Percentiles rank a stretch among this genome's conserved stretches.
Evolutionary conservation across 2,329 filamentous ascomycete genomes (phyloP).

Genomic region (Cytospora piceicola): DNA sequence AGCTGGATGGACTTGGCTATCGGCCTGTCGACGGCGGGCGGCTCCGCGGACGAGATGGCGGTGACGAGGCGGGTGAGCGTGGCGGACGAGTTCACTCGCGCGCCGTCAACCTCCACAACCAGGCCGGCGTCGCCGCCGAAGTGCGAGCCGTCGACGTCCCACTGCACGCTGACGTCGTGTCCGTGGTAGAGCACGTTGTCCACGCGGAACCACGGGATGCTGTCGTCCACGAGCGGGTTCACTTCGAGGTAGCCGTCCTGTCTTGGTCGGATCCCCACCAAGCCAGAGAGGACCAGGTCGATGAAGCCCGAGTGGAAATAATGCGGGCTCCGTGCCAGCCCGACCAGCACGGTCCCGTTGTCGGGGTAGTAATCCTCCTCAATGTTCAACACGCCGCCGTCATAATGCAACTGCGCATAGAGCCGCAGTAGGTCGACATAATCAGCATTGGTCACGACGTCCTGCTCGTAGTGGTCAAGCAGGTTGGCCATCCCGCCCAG

Average conservation of each 20-base stretch:
- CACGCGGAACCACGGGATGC: slow-evolving; percentile 45
- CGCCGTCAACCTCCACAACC: slow-evolving; percentile 42
- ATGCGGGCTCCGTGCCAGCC: slow-evolving; percentile 46
- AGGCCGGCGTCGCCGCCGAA: slow-evolving; percentile 39
- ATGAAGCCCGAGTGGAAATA: slow-evolving; percentile 52
- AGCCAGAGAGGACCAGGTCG: slow-evolving; percentile 46
- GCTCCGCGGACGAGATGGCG: slow-evolving; percentile 19
- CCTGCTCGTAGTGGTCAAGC: slow-evolving; percentile 45
- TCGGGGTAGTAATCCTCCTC: slow-evolving; percentile 50
- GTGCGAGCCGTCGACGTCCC: slow-evolving; percentile 42
- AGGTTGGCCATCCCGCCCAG: slow-evolving; percentile 47
- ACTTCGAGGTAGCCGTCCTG: slow-evolving; percentile 45
- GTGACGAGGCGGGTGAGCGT: slow-evolving; percentile 36
- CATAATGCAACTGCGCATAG: slow-evolving; percentile 47
- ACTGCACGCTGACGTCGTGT: slow-evolving; percentile 45
- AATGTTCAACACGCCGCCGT: slow-evolving; percentile 42
- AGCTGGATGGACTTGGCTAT: slow-evolving; percentile 45
- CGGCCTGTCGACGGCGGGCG: slow-evolving; percentile 37
- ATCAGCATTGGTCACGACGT: slow-evolving; percentile 38
- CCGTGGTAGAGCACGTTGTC: slow-evolving; percentile 48
- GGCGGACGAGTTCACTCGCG: slow-evolving; percentile 38
- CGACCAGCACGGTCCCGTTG: slow-evolving; percentile 46
- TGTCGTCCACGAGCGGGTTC: slow-evolving; percentile 42
- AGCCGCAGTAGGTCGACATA: slow-evolving; percentile 43
- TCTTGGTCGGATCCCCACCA: slow-evolving; percentile 47